Base-by-base conservation (phyloP, 2,329 filamentous ascomycete genomes). In the Penicillium sp. region DNA sequence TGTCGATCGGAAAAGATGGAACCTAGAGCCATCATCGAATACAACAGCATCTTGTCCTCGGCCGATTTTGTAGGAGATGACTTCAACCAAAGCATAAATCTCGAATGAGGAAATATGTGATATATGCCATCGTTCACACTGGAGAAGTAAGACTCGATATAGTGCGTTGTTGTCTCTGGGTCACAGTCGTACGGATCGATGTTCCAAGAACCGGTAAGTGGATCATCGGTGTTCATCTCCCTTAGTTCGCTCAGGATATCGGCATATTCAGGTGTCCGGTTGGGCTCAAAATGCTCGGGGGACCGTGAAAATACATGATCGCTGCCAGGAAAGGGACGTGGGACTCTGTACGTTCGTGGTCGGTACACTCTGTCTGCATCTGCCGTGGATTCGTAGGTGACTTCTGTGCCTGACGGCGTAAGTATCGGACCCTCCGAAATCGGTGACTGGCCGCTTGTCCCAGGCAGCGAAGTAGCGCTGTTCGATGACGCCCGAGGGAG, bases 11-110 rank as follows among this genome's bases (percentile, higher is more conserved):
- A 75, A 49, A 81, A 83, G 1, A 77, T 58, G 4, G 77, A 75
- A 1, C 76, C 79, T 51, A 80, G 56, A 2, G 78, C 74, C 45
- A 84, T 68, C 51, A 82, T 71, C 1, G 75, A 71, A 55, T 83
- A 81, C 7, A 83, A 63, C 3, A 83, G 65, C 74, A 81, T 79
- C 27, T 75, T 67, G 53, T 83, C 79, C 27, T 76, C 71, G 14
- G 65, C 60, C 10, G 68, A 73, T 51, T 78, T 80, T 8, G 69
- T 62, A n/a, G 54, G 58, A 25, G 59, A 64, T 10, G 66, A 69
- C 34, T 69, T 68, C 21, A 78, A 62, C 80, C 80, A 83, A 15
- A 65, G 54, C 17, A 71, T 62, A 48, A 83, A 82, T 7, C 71
- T 65, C 26, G 66, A 59, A 23, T 70, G 68, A 2, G 79, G 78